These are phyloP conservation scores for Leccinum uliginosum DNA, from an alignment of 768 basidiomycete species.

Conservation along the genomic window DNA sequence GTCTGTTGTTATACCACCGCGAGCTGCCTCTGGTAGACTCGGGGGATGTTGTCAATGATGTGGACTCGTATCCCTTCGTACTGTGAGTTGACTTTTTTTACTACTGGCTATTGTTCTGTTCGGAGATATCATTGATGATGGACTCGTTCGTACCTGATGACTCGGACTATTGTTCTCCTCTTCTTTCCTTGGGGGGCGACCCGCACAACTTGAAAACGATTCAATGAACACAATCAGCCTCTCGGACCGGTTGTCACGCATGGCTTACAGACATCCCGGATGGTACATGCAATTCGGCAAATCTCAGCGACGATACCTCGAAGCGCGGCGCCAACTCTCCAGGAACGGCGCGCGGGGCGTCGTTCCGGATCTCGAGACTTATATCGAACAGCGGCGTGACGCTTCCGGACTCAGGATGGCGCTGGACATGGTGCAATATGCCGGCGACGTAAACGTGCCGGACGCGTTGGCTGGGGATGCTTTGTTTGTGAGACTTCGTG, in stretches of 20 bases:
- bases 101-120: neutral
- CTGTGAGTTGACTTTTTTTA: slow-evolving; percentile 19
- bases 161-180: neutral
- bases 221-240: slow-evolving; percentile 28
- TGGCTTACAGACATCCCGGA: slow-evolving; percentile 30
- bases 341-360: slow-evolving; percentile 18
- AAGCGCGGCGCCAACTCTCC: slow-evolving; percentile 31
- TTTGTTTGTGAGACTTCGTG: slow-evolving; percentile 32
- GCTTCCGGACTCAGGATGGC: slow-evolving; percentile 46
- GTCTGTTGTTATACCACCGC: slow-evolving; percentile 38
- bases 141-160: slow-evolving; percentile 3
- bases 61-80: slow-evolving; percentile 2
- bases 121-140: slow-evolving; percentile 8
- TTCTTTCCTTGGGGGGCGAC: neutral
- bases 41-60: neutral
- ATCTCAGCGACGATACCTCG: slow-evolving; percentile 31
- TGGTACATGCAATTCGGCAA: slow-evolving; percentile 43
- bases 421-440: slow-evolving; percentile 50
- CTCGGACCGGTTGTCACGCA: slow-evolving; percentile 34
- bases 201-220: neutral
- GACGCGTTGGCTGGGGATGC: slow-evolving; percentile 25
- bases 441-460: slow-evolving; percentile 41
- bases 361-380: slow-evolving; percentile 42
- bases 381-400: slow-evolving; percentile 43
- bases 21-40: slow-evolving; percentile 15